These are phyloP conservation scores for Chaetomiaceae sp. DNA, from an alignment of 2,329 filamentous ascomycete genomes.

Conservation along the genomic window DNA sequence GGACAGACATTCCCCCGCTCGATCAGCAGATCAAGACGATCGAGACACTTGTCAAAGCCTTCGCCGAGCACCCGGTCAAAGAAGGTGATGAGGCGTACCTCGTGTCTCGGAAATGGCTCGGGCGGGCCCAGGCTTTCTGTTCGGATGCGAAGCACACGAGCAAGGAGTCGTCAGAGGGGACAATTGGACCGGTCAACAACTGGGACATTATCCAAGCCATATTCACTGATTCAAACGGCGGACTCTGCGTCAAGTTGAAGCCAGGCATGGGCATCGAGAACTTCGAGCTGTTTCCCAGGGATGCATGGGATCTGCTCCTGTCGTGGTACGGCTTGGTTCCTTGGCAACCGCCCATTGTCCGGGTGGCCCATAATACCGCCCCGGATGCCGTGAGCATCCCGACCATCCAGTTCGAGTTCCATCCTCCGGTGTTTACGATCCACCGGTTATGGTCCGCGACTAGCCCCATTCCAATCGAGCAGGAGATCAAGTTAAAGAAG, in stretches of 20 bases:
- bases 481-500: constrained; percentile 56
- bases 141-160: constrained; percentile 52
- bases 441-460: constrained; percentile 68
- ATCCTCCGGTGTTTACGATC: constrained; percentile 80
- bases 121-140: constrained; percentile 63
- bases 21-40: constrained; percentile 69
- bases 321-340: constrained; percentile 76
- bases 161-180: constrained; percentile 56
- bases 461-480: constrained; percentile 53
- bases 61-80: constrained; percentile 49
- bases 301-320: constrained; percentile 76
- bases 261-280: constrained; percentile 64
- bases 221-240: constrained; percentile 45
- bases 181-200: constrained; percentile 80
- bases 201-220: constrained; percentile 69
- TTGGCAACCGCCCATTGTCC: constrained; percentile 66
- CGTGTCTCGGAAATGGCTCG: constrained; percentile 76
- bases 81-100: constrained; percentile 74
- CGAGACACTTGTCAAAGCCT: constrained; percentile 53
- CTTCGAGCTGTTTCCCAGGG: constrained; percentile 71
- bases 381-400: constrained; percentile 48
- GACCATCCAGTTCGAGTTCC: constrained; percentile 76
- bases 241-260: constrained; percentile 68
- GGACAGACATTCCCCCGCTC: constrained; percentile 36
- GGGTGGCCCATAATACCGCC: constrained; percentile 73